Evolutionary conservation across 192 early-diverging fungal genomes (phyloP).

Genomic region (Coemansia sp.): DNA sequence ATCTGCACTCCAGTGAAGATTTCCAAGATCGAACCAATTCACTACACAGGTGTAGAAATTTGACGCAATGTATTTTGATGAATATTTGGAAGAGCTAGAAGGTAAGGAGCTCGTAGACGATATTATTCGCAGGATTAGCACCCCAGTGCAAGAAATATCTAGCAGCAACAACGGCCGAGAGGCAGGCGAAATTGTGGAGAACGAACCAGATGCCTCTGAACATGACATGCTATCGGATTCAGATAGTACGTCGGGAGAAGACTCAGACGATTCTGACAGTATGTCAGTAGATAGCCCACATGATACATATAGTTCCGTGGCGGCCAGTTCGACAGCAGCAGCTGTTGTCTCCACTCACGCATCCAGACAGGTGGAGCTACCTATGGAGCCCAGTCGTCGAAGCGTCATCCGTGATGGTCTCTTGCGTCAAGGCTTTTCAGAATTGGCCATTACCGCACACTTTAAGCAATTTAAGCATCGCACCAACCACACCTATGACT

Average conservation of each 20-base stretch:
- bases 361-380: background rate
- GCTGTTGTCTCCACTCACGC: background rate
- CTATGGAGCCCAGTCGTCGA: background rate
- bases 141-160: background rate
- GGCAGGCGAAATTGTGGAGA: background rate
- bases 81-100: no score
- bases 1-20: no score
- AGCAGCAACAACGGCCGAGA: background rate
- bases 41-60: no score
- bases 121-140: no score
- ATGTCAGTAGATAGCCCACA: no score
- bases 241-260: background rate
- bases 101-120: no score
- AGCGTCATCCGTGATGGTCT: background rate
- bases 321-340: background rate
- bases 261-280: no score
- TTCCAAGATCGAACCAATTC: no score
- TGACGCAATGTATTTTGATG: no score
- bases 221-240: background rate
- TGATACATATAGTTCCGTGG: background rate
- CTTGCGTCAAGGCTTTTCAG: background rate
- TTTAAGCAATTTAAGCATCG: background rate
- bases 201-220: background rate
- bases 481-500: background rate
- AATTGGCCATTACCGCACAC: background rate